A percentile compares a stretch with the other conserved stretches of the same genome.
phyloP scores from a whole-genome alignment of 352 stramenopile genomes.

The Pythium rhizo-oryzae region DNA sequence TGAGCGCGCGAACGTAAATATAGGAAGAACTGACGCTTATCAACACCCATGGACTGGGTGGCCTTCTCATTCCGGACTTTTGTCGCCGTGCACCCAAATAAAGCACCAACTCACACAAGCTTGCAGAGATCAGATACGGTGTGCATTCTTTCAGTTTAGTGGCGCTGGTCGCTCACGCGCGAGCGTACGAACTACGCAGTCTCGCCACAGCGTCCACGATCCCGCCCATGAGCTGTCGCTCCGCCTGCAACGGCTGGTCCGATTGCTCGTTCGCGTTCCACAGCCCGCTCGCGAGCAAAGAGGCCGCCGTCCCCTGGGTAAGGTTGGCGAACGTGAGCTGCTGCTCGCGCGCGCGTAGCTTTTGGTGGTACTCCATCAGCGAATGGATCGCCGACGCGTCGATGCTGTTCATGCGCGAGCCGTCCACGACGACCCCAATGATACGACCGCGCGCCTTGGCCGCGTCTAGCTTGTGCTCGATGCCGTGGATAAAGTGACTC shows the following conservation, averaged over 20 bases:
- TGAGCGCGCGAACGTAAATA: neutral
- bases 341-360: slow-evolving; percentile 26
- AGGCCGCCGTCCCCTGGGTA: slow-evolving; percentile 24
- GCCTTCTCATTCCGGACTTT: neutral
- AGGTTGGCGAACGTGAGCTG: slow-evolving; percentile 34
- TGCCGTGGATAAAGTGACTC: slow-evolving; percentile 60
- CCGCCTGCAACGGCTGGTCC: neutral
- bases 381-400: slow-evolving; percentile 32
- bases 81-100: neutral
- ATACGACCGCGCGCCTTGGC: slow-evolving; percentile 34
- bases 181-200: slow-evolving; percentile 7
- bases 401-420: slow-evolving; percentile 36
- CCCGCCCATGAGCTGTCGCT: slow-evolving; percentile 9
- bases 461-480: slow-evolving; percentile 42
- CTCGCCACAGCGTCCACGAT: slow-evolving; percentile 15
- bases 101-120: neutral
- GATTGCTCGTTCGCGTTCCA: slow-evolving; percentile 12
- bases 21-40: neutral
- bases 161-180: neutral
- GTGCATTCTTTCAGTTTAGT: neutral
- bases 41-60: no score
- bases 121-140: no score
- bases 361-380: slow-evolving; percentile 31
- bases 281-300: slow-evolving; percentile 27
- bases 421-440: slow-evolving; percentile 37